phyloP scores from a whole-genome alignment of 805 yeast species.

The Teunomyces tritomae region DNA sequence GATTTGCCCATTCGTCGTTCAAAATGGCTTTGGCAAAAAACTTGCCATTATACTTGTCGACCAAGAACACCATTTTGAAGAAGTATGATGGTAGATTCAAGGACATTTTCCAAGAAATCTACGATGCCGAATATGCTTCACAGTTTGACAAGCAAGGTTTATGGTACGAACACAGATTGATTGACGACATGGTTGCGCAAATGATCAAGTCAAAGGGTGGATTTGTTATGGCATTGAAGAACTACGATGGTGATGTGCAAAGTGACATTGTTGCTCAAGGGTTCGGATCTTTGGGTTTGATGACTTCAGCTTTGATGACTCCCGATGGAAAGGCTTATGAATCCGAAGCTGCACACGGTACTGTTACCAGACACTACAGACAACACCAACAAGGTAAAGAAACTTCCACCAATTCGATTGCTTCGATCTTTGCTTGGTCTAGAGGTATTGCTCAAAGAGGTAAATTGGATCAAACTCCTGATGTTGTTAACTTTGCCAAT shows the following conservation, averaged over 20 bases:
- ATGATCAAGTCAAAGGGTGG: slow-evolving; percentile 97
- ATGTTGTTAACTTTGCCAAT: slow-evolving; percentile 77
- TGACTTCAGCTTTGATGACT: slow-evolving; percentile 96
- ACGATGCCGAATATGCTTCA: slow-evolving; percentile 63
- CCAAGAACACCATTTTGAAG: slow-evolving; percentile 93
- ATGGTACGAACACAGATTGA: slow-evolving; percentile 95
- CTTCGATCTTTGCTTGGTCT: slow-evolving; percentile 96
- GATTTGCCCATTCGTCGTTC: slow-evolving; percentile 92
- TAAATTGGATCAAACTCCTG: slow-evolving; percentile 80
- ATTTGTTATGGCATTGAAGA: slow-evolving; percentile 91
- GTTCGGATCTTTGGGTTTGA: slow-evolving; percentile 91
- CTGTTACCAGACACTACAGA: slow-evolving; percentile 96
- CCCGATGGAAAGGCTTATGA: slow-evolving; percentile 96
- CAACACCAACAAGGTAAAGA: slow-evolving; percentile 96
- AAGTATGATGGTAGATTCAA: slow-evolving; percentile 93
- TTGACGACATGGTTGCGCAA: slow-evolving; percentile 99
- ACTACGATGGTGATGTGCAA: slow-evolving; percentile 97
- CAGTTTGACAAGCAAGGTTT: slow-evolving; percentile 78
- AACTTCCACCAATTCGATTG: slow-evolving; percentile 95
- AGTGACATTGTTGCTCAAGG: slow-evolving; percentile 98
- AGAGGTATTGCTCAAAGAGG: slow-evolving; percentile 94
- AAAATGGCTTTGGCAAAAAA: slow-evolving; percentile 77
- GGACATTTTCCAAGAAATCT: slow-evolving; percentile 84
- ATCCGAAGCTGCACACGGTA: slow-evolving; percentile 98
- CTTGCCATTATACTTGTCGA: slow-evolving; percentile 79